Percentiles rank a stretch among this genome's conserved stretches.
Evolutionary conservation across 345 rosid genomes (phyloP).

Genomic region (Turritis glabra): DNA sequence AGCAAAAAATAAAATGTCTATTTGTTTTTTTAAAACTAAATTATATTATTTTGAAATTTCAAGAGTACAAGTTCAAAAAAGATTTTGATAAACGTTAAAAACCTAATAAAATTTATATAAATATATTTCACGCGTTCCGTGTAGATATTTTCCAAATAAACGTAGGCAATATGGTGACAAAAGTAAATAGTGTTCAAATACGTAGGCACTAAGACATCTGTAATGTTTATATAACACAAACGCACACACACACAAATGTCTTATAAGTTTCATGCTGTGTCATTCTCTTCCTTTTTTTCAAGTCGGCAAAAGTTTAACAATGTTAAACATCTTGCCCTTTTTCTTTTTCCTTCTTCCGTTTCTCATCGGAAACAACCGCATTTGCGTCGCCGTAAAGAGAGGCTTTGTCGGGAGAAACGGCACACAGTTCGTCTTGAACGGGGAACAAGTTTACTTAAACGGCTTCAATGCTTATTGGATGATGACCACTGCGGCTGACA

Average conservation of each 20-base stretch:
- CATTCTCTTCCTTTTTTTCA: conserved; percentile 4
- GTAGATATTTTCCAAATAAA: conserved; percentile 10
- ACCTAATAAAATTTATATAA: not conserved
- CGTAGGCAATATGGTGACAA: conserved; percentile 25
- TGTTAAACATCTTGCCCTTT: conserved; percentile 25
- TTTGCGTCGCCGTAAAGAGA: conserved; percentile 18
- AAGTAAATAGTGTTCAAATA: conserved; percentile 7
- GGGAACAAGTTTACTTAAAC: conserved; percentile 53
- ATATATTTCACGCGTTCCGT: conserved; percentile 18
- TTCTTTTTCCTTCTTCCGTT: conserved; percentile 31
- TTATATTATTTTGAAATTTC: not conserved
- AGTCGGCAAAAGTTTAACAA: conserved; percentile 29
- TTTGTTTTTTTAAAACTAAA: not conserved
- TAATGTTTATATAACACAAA: conserved; percentile 22
- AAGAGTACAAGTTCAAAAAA: not conserved
- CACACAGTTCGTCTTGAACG: conserved; percentile 45
- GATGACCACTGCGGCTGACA: conserved; percentile 63
- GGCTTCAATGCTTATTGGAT: conserved; percentile 92
- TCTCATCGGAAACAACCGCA: conserved; percentile 28
- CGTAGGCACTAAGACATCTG: conserved; percentile 33
- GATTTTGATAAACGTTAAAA: conserved; percentile 13
- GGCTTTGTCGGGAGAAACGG: conserved; percentile 48
- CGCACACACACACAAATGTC: conserved; percentile 13
- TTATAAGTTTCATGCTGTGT: conserved; percentile 1
- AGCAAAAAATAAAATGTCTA: not conserved